These are phyloP conservation scores for Spergularia marina DNA, from an alignment of 148 eudicot genomes.

Conservation along the genomic window DNA sequence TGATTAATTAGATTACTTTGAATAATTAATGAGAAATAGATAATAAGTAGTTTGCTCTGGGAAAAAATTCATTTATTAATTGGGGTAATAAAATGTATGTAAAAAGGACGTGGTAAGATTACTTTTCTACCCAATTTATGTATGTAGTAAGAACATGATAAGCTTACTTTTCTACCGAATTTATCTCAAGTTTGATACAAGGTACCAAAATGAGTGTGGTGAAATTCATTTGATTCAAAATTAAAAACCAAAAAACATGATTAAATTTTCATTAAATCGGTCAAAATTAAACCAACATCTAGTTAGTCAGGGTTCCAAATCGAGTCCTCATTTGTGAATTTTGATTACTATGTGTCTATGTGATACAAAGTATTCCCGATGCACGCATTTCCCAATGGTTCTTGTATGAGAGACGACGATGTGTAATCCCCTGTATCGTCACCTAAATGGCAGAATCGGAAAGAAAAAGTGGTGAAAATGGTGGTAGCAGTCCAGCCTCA, in stretches of 20 bases:
- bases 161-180: background rate
- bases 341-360: no score
- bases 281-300: no score
- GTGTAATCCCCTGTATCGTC: slow-evolving; percentile 53
- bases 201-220: no score
- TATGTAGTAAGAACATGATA: background rate
- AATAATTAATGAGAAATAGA: background rate
- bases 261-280: no score
- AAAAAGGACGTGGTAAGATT: background rate
- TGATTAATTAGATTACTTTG: slow-evolving; percentile 2
- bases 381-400: no score
- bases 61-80: no score
- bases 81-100: background rate
- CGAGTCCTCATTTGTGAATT: no score
- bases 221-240: no score
- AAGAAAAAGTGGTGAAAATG: slow-evolving; percentile 31
- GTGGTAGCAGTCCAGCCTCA: slow-evolving; percentile 25
- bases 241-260: no score
- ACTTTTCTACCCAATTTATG: background rate
- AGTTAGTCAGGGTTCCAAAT: no score
- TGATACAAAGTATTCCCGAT: no score
- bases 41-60: background rate
- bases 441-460: slow-evolving; percentile 32
- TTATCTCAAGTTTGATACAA: no score
- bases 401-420: slow-evolving; percentile 29